A percentile compares a stretch with the other conserved stretches of the same genome.
phyloP scores from a whole-genome alignment of 148 eudicot species.

The Persicaria tinctoria region DNA sequence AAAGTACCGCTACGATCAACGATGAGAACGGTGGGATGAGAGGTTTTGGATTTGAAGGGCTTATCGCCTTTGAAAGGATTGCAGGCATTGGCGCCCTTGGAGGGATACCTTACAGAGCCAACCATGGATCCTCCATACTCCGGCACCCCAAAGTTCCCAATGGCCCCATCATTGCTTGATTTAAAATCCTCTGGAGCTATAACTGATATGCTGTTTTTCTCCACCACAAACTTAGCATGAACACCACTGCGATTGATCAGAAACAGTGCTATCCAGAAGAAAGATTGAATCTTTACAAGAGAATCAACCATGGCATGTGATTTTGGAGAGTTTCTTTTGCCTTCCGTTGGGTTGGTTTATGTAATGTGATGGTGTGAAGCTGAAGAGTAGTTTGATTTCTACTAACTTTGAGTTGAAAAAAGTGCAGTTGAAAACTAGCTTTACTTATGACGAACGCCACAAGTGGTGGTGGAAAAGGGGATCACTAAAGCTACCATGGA shows the following conservation, averaged over 20 bases:
- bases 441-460: not conserved
- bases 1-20: conserved; percentile 13
- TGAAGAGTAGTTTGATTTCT: not conserved
- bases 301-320: conserved; percentile 8
- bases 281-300: not conserved
- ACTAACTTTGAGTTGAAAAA: not conserved
- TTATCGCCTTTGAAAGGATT: not conserved
- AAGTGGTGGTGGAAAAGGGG: not conserved
- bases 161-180: conserved; percentile 5
- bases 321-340: not conserved
- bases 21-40: conserved; percentile 7
- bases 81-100: not conserved
- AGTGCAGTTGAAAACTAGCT: not conserved
- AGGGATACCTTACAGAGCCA: conserved; percentile 7
- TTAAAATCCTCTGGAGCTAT: not conserved
- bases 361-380: not conserved
- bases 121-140: conserved; percentile 8
- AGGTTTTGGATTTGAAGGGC: conserved; percentile 10
- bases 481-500: not conserved
- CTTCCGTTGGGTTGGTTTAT: not conserved
- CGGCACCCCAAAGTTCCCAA: conserved; percentile 13
- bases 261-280: not conserved
- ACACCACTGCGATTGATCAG: not conserved
- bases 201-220: conserved; percentile 10
- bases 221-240: conserved; percentile 12